Evolutionary conservation across 371 early-diverging fungal species (phyloP).

Genomic region (Zychaea mexicana): DNA sequence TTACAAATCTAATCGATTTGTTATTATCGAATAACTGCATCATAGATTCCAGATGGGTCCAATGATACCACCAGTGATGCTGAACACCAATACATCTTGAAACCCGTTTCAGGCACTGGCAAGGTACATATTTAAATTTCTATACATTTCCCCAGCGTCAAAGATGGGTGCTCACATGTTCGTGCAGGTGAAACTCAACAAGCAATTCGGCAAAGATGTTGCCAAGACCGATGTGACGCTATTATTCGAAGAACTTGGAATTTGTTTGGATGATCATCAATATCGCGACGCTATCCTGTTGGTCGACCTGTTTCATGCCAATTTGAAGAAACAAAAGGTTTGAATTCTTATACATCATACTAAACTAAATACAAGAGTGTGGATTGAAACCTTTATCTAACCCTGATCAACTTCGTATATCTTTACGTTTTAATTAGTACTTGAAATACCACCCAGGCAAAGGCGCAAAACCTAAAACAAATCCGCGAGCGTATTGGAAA

Average conservation of each 20-base stretch:
- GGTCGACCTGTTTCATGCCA: conserved; percentile 70
- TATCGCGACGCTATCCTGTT: conserved; percentile 70
- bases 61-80: conserved; percentile 6
- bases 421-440: too few species aligned
- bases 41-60: conserved; percentile 37
- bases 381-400: too few species aligned
- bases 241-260: conserved; percentile 80
- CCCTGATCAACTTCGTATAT: too few species aligned
- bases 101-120: conserved; percentile 84
- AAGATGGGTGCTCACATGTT: neutral
- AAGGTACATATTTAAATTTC: conserved; percentile 45
- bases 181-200: conserved; percentile 54
- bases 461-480: conserved; percentile 61
- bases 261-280: conserved; percentile 79
- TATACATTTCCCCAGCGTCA: too few species aligned
- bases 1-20: too few species aligned
- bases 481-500: conserved; percentile 75
- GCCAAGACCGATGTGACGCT: conserved; percentile 60
- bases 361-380: too few species aligned
- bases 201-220: conserved; percentile 44
- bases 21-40: too few species aligned
- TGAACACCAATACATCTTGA: conserved; percentile 70
- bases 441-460: conserved; percentile 71
- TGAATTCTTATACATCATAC: too few species aligned
- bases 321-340: conserved; percentile 73